A percentile compares a stretch with the other conserved stretches of the same genome.
phyloP scores from a whole-genome alignment of 2,329 filamentous ascomycete genomes.

The Diaporthe helianthi region DNA sequence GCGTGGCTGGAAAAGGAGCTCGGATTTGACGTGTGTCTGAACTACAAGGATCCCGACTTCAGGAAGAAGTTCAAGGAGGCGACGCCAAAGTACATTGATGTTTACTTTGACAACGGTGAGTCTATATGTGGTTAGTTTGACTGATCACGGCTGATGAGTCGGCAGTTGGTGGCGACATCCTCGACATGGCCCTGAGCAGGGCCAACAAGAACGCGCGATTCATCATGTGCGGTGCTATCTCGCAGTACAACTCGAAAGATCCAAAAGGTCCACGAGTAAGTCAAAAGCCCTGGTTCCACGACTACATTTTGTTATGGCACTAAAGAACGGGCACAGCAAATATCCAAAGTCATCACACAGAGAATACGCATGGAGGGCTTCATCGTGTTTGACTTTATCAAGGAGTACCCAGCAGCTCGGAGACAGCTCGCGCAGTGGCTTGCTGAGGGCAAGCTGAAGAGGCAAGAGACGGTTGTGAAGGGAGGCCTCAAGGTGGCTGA shows the following conservation, averaged over 20 bases:
- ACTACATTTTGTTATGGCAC: not conserved
- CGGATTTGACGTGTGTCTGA: constrained; percentile 71
- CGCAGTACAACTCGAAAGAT: constrained; percentile 33
- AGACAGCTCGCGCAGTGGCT: constrained; percentile 72
- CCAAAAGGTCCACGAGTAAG: constrained; percentile 30
- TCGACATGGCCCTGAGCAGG: constrained; percentile 68
- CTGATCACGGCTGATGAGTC: constrained; percentile 2
- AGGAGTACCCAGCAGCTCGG: constrained; percentile 63
- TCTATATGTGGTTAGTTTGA: not conserved
- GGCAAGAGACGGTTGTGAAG: constrained; percentile 73
- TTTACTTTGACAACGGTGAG: constrained; percentile 73
- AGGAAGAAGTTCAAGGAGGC: constrained; percentile 64
- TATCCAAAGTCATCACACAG: constrained; percentile 34
- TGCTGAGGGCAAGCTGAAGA: constrained; percentile 73
- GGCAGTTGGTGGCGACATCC: constrained; percentile 70
- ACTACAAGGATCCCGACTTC: constrained; percentile 73
- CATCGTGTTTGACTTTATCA: constrained; percentile 72
- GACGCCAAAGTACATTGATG: constrained; percentile 67
- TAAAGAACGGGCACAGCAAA: constrained; percentile 31
- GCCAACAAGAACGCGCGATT: constrained; percentile 70
- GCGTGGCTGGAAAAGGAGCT: constrained; percentile 65
- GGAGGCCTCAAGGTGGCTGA: constrained; percentile 72
- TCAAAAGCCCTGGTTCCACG: not conserved
- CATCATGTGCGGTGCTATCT: constrained; percentile 68
- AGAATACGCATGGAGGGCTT: constrained; percentile 67